Percentiles rank a stretch among this genome's conserved stretches.
phyloP scores from a whole-genome alignment of 2,329 filamentous ascomycete genomes.

The Arthrinium phaeospermum region DNA sequence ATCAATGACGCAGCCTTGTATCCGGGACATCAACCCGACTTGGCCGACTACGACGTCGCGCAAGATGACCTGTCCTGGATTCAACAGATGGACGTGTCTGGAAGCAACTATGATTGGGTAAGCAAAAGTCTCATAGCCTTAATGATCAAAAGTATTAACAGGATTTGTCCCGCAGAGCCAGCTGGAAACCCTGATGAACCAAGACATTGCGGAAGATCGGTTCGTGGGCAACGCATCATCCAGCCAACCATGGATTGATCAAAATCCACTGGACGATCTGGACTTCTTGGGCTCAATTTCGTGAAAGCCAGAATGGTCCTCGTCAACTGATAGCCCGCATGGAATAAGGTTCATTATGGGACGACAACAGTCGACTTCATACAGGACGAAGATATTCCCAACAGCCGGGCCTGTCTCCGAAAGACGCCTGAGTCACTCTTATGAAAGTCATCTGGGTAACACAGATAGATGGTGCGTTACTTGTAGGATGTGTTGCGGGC shows the following conservation, averaged over 20 bases:
- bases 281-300: conserved; percentile 18
- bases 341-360: not conserved
- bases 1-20: not conserved
- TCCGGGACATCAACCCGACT: not conserved
- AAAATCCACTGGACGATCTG: conserved; percentile 22
- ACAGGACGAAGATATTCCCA: not conserved
- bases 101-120: conserved; percentile 23
- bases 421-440: not conserved
- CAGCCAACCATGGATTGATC: conserved; percentile 19
- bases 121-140: not conserved
- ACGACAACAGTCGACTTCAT: not conserved
- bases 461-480: conserved; percentile 1
- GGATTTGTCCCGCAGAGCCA: conserved; percentile 7
- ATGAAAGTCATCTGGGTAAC: not conserved
- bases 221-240: not conserved
- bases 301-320: not conserved
- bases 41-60: not conserved
- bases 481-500: not conserved
- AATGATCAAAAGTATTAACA: not conserved
- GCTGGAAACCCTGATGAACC: conserved; percentile 19
- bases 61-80: conserved; percentile 18
- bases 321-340: not conserved
- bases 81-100: conserved; percentile 8
- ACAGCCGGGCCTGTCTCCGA: not conserved
- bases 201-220: not conserved